Evolutionary conservation across 306 rosid genomes (phyloP), one percentile per base, ranked within the genome.

Genomic region (Arachis hypogaea): DNA sequence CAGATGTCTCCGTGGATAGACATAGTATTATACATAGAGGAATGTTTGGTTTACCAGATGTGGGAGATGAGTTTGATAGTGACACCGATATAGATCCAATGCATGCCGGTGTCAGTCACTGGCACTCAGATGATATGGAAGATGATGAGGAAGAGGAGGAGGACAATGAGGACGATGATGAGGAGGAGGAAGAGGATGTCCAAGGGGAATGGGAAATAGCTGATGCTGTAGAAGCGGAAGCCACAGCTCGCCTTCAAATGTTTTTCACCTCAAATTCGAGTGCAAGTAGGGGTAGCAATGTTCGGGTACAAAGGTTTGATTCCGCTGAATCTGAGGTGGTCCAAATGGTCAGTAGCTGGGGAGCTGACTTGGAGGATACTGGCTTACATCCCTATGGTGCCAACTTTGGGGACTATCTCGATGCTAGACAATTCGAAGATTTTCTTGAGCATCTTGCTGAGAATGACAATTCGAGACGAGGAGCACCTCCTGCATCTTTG

Each of bases 31-130:
- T 85, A 62, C 97, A 85, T 58, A 74, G 80, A 50, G 90, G 84
- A 73, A 81, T 74, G 64, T 82, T 81, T 76, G 70, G 69, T 80
- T 80, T 85, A 52, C 90, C 76, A 0, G 82, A 74, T 66, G 89
- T 65, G 65, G 89, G 77, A 73, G 81, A 78, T 59, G 89, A 71
- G 60, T 82, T 78, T 74, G 90, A 87, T 44, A 87, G 88, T 59
- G 99, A 95, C 67, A 85, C 88, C 63, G 99, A 95, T 77, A 95
- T 92, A 28, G 98, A 95, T 82, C 99, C 99, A 28, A 92, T 95
- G 99, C 92, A 77, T 83, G 97, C 96, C 59, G 88, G 96, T 73
- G 83, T 85, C 9, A 42, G 80, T 81, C 92, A 81, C 11, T 90
- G 93, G 99, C 79, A 84, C 81, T 84, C 84, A 5, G 88, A 87